These are phyloP conservation scores for Trichoderma afroharzianum DNA, from an alignment of 2,329 filamentous ascomycete species.

Conservation along the genomic window DNA sequence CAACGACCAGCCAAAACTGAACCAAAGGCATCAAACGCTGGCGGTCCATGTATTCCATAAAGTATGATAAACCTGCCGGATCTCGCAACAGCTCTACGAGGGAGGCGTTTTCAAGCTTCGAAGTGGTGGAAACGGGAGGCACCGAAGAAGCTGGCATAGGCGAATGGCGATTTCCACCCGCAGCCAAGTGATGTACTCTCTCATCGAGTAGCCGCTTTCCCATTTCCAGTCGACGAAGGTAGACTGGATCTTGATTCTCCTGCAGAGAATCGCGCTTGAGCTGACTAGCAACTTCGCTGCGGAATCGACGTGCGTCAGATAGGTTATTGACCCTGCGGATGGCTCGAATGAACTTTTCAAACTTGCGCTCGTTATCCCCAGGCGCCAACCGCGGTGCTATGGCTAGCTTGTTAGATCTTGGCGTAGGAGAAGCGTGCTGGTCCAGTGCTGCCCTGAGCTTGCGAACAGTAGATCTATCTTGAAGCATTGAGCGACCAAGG, in stretches of 20 bases:
- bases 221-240: slow-evolving; percentile 85
- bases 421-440: slow-evolving; percentile 82
- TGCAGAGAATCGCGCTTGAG: slow-evolving; percentile 77
- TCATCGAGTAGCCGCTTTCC: slow-evolving; percentile 88
- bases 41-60: slow-evolving; percentile 99
- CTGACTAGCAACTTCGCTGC: slow-evolving; percentile 89
- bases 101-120: slow-evolving; percentile 69
- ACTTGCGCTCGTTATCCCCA: slow-evolving; percentile 83
- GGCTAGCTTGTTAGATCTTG: slow-evolving; percentile 59
- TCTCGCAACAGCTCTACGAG: slow-evolving; percentile 85
- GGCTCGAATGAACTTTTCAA: slow-evolving; percentile 88
- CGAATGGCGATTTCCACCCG: slow-evolving; percentile 53
- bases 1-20: slow-evolving; percentile 97
- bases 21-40: slow-evolving; percentile 82
- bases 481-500: slow-evolving; percentile 78
- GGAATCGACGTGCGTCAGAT: slow-evolving; percentile 86
- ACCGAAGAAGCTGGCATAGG: slow-evolving; percentile 24
- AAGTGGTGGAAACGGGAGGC: slow-evolving; percentile 37
- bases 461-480: slow-evolving; percentile 91
- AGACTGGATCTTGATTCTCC: slow-evolving; percentile 78
- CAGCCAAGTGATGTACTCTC: slow-evolving; percentile 76
- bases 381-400: slow-evolving; percentile 76
- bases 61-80: slow-evolving; percentile 88
- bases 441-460: slow-evolving; percentile 89
- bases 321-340: slow-evolving; percentile 87